Percentiles rank a stretch among this genome's conserved stretches.
phyloP scores from a whole-genome alignment of 192 early-diverging fungal species.

The Coemansia sp. region DNA sequence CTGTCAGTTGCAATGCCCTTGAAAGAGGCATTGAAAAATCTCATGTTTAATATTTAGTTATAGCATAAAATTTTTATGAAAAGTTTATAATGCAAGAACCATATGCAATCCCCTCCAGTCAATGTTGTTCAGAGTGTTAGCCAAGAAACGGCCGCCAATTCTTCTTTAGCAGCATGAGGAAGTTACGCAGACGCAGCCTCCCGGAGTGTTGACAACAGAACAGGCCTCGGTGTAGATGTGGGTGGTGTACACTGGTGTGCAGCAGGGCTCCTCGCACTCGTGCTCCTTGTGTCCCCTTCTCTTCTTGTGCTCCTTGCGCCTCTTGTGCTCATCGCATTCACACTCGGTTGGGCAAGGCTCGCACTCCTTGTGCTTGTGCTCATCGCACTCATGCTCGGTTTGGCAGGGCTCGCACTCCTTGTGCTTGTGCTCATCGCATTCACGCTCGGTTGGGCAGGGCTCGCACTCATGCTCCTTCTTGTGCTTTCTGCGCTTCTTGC shows the following conservation, averaged over 20 bases:
- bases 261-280: slow-evolving; percentile 20
- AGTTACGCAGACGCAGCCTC: slow-evolving; percentile 38
- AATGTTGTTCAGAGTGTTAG: too few relatives aligned
- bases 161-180: slow-evolving; percentile 24
- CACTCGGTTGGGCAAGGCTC: slow-evolving; percentile 7
- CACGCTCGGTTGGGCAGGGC: slow-evolving; percentile 2
- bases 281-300: slow-evolving; percentile 10
- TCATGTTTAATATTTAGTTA: too few relatives aligned
- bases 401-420: slow-evolving; percentile 21
- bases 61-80: too few relatives aligned
- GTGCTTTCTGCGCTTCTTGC: slow-evolving; percentile 19
- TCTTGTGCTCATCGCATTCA: slow-evolving; percentile 10
- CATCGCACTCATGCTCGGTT: background rate
- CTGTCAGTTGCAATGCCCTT: too few relatives aligned
- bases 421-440: slow-evolving; percentile 20
- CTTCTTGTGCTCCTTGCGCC: slow-evolving; percentile 28
- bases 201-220: slow-evolving; percentile 42
- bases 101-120: too few relatives aligned
- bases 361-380: slow-evolving; percentile 15
- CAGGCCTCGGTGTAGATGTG: slow-evolving; percentile 53
- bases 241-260: slow-evolving; percentile 42
- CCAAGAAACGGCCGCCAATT: background rate
- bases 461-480: slow-evolving; percentile 15
- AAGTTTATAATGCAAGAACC: too few relatives aligned
- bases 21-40: too few relatives aligned